Percentiles rank a stretch among this genome's conserved stretches.
Conservation (phyloP, 306 rosid species). For the Adenanthera pavonina region DNA sequence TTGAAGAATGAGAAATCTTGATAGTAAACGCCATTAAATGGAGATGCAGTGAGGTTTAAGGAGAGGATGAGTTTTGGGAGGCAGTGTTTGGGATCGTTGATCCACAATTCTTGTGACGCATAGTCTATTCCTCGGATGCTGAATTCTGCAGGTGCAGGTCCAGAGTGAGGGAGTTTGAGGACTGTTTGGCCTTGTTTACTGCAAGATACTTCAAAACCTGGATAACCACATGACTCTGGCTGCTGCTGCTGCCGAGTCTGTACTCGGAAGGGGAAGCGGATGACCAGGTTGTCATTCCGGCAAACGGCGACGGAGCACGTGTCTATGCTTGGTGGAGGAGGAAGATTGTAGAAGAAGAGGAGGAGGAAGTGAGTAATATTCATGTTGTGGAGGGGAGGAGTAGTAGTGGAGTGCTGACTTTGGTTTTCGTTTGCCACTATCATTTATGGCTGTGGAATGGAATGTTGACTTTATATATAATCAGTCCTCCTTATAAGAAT, state of each 20-base stretch:
- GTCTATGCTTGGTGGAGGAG: constrained; percentile 44
- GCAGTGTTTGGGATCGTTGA: constrained; percentile 74
- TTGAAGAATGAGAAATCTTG: constrained; percentile 66
- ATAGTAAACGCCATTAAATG: constrained; percentile 46
- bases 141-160: constrained; percentile 30
- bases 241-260: constrained; percentile 36
- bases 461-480: no score
- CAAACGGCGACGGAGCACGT: constrained; percentile 54
- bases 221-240: constrained; percentile 56
- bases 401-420: background rate
- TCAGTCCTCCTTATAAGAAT: no score
- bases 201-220: constrained; percentile 64
- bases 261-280: constrained; percentile 70
- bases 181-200: constrained; percentile 46
- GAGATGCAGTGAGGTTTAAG: constrained; percentile 59
- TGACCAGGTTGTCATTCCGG: constrained; percentile 21
- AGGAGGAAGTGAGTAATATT: constrained; percentile 32
- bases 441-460: background rate
- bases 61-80: constrained; percentile 63
- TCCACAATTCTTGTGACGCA: constrained; percentile 57
- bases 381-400: constrained; percentile 38
- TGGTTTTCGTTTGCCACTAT: background rate
- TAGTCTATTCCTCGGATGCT: constrained; percentile 62
- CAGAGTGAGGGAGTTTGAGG: constrained; percentile 53
- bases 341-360: constrained; percentile 33